phyloP scores from a whole-genome alignment of 129 eudicot genomes.

The Flaveria sonorensis region DNA sequence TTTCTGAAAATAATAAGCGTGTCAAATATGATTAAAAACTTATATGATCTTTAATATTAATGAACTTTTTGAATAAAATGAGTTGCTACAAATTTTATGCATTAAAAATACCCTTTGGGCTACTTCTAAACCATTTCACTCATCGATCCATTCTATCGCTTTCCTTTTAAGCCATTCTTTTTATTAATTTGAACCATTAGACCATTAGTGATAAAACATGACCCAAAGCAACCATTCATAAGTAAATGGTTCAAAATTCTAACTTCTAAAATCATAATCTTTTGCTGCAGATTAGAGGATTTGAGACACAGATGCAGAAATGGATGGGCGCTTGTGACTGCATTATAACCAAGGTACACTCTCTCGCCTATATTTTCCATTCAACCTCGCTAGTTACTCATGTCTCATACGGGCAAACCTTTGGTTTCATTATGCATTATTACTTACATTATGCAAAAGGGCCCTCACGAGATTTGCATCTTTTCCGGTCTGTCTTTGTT shows the following conservation, averaged over 20 bases:
- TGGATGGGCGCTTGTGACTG: slow-evolving; percentile 99
- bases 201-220: not conserved
- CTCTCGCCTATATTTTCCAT: not conserved
- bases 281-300: slow-evolving; percentile 69
- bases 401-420: not conserved
- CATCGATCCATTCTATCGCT: no score
- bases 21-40: not conserved
- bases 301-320: slow-evolving; percentile 90
- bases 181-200: not conserved
- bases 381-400: slow-evolving; percentile 1
- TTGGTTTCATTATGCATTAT: not conserved
- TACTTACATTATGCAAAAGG: not conserved
- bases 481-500: no score
- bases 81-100: not conserved
- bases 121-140: not conserved
- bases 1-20: not conserved
- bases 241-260: not conserved
- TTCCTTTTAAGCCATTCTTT: not conserved
- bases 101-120: not conserved
- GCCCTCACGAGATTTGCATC: not conserved
- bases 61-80: not conserved
- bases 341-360: slow-evolving; percentile 85
- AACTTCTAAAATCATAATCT: slow-evolving; percentile 2
- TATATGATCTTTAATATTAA: not conserved
- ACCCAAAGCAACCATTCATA: not conserved